Conservation (phyloP, 139 green algal genomes). For the Spirogloea muscicola region DNA sequence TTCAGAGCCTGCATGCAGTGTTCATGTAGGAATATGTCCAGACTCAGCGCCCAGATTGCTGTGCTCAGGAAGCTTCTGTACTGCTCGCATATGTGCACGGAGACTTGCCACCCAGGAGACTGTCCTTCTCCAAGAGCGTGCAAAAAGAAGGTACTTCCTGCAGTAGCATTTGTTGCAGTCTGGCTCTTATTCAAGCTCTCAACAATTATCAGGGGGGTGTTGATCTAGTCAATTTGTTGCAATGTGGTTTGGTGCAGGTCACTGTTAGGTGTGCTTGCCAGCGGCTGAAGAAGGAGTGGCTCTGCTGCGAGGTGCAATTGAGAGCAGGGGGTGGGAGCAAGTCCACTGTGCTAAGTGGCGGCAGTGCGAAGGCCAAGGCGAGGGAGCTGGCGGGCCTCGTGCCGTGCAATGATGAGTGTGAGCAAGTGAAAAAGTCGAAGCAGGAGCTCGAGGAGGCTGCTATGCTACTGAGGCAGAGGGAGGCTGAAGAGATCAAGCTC, state of each 20-base stretch:
- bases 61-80: conserved; percentile 32
- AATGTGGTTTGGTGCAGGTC: background rate
- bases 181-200: background rate
- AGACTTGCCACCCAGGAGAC: conserved; percentile 35
- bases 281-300: conserved; percentile 33
- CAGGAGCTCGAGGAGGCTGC: too few relatives aligned
- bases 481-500: too few relatives aligned
- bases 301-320: conserved; percentile 29
- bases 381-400: conserved; percentile 2
- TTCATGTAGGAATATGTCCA: background rate
- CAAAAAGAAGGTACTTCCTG: conserved; percentile 46
- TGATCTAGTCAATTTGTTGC: background rate
- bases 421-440: too few relatives aligned
- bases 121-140: conserved; percentile 29
- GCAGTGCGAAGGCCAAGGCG: too few relatives aligned
- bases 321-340: conserved; percentile 2
- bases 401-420: conserved; percentile 39
- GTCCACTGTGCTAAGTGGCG: background rate
- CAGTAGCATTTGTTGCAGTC: background rate
- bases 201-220: background rate
- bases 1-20: background rate
- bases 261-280: conserved; percentile 36
- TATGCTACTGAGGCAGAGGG: too few relatives aligned
- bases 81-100: conserved; percentile 39
- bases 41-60: background rate